Evolutionary conservation across 345 rosid genomes (phyloP).

Genomic region (Citrus medica): DNA sequence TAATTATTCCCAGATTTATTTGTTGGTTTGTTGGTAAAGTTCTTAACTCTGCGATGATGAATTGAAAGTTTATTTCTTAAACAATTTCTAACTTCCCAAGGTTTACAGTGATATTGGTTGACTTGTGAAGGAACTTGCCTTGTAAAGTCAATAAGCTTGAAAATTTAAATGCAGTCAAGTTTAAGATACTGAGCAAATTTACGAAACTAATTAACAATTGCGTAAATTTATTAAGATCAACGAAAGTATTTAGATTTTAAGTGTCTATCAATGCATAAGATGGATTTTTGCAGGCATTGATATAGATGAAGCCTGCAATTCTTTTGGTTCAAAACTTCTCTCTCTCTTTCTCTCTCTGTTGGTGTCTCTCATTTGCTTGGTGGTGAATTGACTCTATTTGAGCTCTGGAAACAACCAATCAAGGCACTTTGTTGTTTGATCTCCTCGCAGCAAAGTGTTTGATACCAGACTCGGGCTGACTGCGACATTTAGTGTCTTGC

Average conservation of each 20-base stretch:
- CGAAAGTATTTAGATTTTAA: no score
- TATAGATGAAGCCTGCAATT: background rate
- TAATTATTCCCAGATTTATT: background rate
- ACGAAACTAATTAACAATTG: background rate
- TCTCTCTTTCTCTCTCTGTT: background rate
- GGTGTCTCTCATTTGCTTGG: background rate
- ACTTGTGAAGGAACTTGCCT: background rate
- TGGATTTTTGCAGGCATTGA: background rate
- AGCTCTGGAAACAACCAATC: no score
- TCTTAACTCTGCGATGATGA: background rate
- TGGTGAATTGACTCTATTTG: background rate
- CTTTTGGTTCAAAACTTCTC: background rate
- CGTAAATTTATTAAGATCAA: no score
- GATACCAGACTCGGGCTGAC: background rate
- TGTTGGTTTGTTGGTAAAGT: background rate
- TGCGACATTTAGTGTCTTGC: background rate
- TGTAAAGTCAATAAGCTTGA: background rate
- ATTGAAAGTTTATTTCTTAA: no score
- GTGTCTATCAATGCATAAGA: background rate
- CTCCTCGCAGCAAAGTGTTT: background rate
- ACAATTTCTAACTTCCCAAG: no score
- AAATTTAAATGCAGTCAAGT: background rate
- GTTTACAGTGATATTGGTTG: background rate
- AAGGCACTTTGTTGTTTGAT: background rate
- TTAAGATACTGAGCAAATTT: background rate